Evolutionary conservation across 2,329 filamentous ascomycete species (phyloP).

Genomic region (Pseudopithomyces maydicus): DNA sequence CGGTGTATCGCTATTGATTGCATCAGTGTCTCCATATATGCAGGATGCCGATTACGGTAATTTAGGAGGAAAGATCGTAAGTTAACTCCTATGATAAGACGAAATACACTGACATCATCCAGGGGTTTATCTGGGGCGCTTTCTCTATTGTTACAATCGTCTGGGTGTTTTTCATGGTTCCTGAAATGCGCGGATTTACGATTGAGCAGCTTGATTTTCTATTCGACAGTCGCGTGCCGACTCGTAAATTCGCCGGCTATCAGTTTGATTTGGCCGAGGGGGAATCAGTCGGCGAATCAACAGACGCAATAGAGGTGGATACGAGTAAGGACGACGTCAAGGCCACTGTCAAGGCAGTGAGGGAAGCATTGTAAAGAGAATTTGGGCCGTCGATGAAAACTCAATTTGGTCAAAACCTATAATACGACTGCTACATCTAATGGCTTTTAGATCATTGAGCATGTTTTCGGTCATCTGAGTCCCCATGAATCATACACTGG

Average conservation of each 20-base stretch:
- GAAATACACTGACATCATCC: not conserved
- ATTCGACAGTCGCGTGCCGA: conserved; percentile 11
- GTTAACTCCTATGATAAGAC: not conserved
- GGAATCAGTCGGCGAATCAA: not conserved
- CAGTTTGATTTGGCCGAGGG: not conserved
- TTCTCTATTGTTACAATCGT: conserved; percentile 25
- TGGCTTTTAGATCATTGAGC: too few relatives aligned
- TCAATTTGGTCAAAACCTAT: too few relatives aligned
- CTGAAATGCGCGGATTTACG: conserved; percentile 17
- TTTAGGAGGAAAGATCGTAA: conserved; percentile 24
- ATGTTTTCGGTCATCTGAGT: too few relatives aligned
- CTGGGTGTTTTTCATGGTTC: conserved; percentile 31
- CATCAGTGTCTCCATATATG: conserved; percentile 38
- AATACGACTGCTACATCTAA: too few relatives aligned
- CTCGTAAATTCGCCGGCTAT: conserved; percentile 11
- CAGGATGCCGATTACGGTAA: conserved; percentile 29
- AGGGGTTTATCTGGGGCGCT: conserved; percentile 26
- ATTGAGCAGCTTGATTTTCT: conserved; percentile 17
- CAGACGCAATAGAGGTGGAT: not conserved
- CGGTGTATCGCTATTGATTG: conserved; percentile 28
- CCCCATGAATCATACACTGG: too few relatives aligned
- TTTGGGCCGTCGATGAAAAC: too few relatives aligned
- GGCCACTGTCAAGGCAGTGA: not conserved
- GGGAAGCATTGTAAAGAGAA: not conserved
- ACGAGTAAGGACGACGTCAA: not conserved